Conservation (phyloP, 1,284 basidiomycete genomes). For the Pterulicium gracile region DNA sequence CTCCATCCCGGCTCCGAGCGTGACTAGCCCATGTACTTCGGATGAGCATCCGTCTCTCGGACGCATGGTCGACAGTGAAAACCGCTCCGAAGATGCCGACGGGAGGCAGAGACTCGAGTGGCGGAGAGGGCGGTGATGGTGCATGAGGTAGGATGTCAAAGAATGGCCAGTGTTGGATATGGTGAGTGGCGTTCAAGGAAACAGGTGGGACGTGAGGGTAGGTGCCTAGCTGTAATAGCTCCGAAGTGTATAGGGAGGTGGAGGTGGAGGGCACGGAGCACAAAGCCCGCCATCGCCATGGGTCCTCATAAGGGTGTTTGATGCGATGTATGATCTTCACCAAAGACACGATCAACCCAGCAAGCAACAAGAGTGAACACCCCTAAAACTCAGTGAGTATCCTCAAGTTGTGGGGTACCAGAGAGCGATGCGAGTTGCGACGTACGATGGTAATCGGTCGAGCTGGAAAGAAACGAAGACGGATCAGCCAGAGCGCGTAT, state of each 20-base stretch:
- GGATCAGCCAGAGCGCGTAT: too few relatives aligned
- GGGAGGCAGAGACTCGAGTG: conserved; percentile 72
- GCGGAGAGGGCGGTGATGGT: too few relatives aligned
- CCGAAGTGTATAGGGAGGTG: too few relatives aligned
- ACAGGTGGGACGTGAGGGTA: not conserved
- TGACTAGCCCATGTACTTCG: conserved; percentile 87
- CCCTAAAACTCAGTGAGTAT: conserved; percentile 44
- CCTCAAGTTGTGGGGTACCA: conserved; percentile 9
- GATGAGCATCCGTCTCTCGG: conserved; percentile 83
- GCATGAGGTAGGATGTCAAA: too few relatives aligned
- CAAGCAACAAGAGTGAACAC: conserved; percentile 59
- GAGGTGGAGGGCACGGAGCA: conserved; percentile 35
- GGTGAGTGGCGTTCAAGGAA: conserved; percentile 22
- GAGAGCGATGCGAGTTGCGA: conserved; percentile 11
- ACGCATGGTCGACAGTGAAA: conserved; percentile 83
- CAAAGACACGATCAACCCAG: conserved; percentile 65
- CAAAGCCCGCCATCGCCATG: conserved; percentile 88
- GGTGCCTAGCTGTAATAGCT: conserved; percentile 21
- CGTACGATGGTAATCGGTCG: conserved; percentile 74
- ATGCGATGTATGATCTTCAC: conserved; percentile 83
- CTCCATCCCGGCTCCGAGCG: conserved; percentile 64
- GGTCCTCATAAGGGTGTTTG: conserved; percentile 92
- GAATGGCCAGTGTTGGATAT: too few relatives aligned
- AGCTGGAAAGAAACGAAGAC: conserved; percentile 71
- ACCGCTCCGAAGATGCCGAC: conserved; percentile 85